A percentile compares a stretch with the other conserved stretches of the same genome.
These are phyloP conservation scores for Gamsiella multidivaricata DNA, from an alignment of 192 early-diverging fungal genomes.

Conservation along the genomic window DNA sequence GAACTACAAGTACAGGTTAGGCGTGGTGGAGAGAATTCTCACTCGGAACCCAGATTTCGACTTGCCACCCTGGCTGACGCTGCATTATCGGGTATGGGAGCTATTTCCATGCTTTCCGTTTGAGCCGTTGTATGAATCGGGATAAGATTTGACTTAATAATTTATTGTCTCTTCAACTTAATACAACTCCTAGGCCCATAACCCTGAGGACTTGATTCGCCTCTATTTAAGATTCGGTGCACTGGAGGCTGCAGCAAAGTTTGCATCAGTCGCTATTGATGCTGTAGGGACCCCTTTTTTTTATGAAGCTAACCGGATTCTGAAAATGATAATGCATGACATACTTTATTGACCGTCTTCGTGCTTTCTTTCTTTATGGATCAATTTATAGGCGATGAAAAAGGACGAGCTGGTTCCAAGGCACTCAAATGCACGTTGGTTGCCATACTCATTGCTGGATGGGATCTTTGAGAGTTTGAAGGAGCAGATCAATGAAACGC, in stretches of 20 bases:
- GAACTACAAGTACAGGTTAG: constrained; percentile 30
- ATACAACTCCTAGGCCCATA: constrained; percentile 18
- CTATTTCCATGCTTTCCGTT: not conserved
- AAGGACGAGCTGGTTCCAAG: constrained; percentile 31
- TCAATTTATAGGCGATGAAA: constrained; percentile 35
- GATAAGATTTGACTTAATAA: not conserved
- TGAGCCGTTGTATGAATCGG: no score
- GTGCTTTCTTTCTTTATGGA: not conserved
- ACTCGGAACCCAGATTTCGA: constrained; percentile 27
- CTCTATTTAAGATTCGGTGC: constrained; percentile 33
- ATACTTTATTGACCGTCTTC: no score
- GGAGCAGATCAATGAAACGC: constrained; percentile 13
- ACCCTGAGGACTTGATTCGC: constrained; percentile 47
- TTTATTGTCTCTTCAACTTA: no score
- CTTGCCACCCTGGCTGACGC: constrained; percentile 37
- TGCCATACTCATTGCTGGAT: constrained; percentile 45
- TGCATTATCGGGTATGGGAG: constrained; percentile 39
- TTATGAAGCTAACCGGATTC: no score
- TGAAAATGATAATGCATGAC: not conserved
- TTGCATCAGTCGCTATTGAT: constrained; percentile 33
- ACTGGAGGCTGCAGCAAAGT: constrained; percentile 29
- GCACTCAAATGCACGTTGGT: constrained; percentile 46
- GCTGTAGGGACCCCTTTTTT: constrained; percentile 2
- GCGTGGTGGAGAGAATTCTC: constrained; percentile 18
- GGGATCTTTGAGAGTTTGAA: constrained; percentile 30